Conservation (phyloP, 495 filamentous ascomycete genomes). For the Choiromyces venosus region DNA sequence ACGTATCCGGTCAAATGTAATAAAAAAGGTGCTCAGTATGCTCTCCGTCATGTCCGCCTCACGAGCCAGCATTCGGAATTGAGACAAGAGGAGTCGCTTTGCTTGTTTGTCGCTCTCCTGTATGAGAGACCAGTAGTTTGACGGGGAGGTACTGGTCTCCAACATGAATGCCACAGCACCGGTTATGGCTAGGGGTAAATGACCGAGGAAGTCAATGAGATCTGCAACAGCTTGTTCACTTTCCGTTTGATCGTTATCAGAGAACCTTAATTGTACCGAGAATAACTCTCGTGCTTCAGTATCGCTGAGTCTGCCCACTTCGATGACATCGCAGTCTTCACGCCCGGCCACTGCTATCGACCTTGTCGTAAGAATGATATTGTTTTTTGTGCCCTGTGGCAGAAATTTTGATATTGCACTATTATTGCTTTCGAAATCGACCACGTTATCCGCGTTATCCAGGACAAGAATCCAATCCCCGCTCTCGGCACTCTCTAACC, state of each 20-base stretch:
- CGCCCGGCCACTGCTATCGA: conserved; percentile 3
- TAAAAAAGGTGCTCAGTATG: conserved; percentile 14
- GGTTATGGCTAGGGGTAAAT: conserved; percentile 15
- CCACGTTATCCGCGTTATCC: conserved; percentile 27
- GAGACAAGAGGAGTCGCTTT: not conserved
- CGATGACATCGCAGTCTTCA: not conserved
- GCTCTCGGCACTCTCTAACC: conserved; percentile 20
- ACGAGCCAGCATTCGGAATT: conserved; percentile 4
- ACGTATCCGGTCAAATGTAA: conserved; percentile 20
- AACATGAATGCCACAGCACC: conserved; percentile 19
- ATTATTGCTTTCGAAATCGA: not conserved
- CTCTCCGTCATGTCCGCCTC: conserved; percentile 13
- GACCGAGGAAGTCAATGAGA: conserved; percentile 8
- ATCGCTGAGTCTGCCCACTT: conserved; percentile 10
- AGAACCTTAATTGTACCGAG: not conserved
- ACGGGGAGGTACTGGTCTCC: conserved; percentile 2
- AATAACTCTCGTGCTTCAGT: conserved; percentile 6
- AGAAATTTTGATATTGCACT: not conserved
- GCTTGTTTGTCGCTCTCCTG: not conserved
- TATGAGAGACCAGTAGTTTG: conserved; percentile 14
- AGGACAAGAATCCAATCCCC: conserved; percentile 44
- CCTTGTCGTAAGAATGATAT: conserved; percentile 14
- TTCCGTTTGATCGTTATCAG: not conserved
- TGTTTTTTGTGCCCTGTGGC: conserved; percentile 5
- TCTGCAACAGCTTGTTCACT: not conserved